Evolutionary conservation across 73 alveolate species (phyloP), one percentile per base, ranked within the genome.

Genomic region (Stentor coeruleus): DNA sequence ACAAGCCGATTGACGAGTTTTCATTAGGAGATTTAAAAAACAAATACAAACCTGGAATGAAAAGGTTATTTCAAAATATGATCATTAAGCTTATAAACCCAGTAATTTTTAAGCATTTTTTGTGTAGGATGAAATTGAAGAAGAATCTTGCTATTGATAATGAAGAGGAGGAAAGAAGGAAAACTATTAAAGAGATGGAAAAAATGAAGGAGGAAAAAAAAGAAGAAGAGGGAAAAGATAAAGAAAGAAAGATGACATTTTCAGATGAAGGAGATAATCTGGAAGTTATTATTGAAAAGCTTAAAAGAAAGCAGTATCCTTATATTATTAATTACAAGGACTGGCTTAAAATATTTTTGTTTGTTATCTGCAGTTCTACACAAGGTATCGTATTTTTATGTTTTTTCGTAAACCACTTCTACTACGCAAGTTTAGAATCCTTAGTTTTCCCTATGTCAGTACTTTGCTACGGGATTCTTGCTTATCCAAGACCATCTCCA

Each of bases 361-460:
- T 36, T 31, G 72, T 28, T 20, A 0, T 75, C 38, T 39, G 26
- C 20, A 20, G 39, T n/a, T 26, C 26, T 1, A 75, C 83, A 20
- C 40, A 75, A 40, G 28, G 59, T 15, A 75, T 75, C 6, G 83
- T 40, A n/a, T 75, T 20, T 75, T 39, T 75, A 33, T 14, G 20
- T 15, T 39, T 75, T n/a, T 26, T 75, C 0, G 14, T 75, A 38
- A 75, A 75, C 39, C 83, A 75, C 39, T 20, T 75, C 6, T 14
- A 20, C 28, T 39, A 39, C 30, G 72, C 83, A 20, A 36, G 39
- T 14, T 66, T 75, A 37, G 72, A 39, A 38, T 75, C 83, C 14
- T 20, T 75, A 75, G 83, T 75, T 39, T 75, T 75, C 66, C 74
- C 83, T 40, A 20, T 75, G 35, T 75, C 83, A 26, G 30, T 40